Conservation (phyloP, 345 rosid genomes). For the Lepidium sativum region DNA sequence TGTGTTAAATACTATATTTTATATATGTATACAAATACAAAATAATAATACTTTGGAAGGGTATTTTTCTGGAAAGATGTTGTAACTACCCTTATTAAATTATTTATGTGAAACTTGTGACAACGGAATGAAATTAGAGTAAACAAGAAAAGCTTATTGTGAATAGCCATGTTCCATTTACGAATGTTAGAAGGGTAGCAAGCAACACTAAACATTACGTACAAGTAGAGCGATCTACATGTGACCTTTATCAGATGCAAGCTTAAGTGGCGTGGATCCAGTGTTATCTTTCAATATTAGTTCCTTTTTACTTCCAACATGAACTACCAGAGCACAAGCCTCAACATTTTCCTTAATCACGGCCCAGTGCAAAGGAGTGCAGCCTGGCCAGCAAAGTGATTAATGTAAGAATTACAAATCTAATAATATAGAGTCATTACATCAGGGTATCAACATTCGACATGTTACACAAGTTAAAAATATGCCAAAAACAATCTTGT, state of each 20-base stretch:
- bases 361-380: conserved; percentile 98
- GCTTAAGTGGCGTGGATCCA: conserved; percentile 77
- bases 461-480: background rate
- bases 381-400: conserved; percentile 42
- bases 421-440: background rate
- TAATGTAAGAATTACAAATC: background rate
- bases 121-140: background rate
- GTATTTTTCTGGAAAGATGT: background rate
- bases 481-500: background rate
- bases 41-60: background rate
- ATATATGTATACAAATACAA: background rate
- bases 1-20: background rate
- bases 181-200: background rate
- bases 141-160: background rate
- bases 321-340: conserved; percentile 74
- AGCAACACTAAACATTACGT: conserved; percentile 43
- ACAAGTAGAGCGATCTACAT: conserved; percentile 79
- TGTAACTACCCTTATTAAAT: background rate
- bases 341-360: conserved; percentile 68
- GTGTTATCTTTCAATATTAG: conserved; percentile 59
- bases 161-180: background rate
- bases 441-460: background rate
- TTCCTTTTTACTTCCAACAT: conserved; percentile 82
- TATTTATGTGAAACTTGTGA: background rate
- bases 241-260: conserved; percentile 96